Conservation (phyloP, 2,329 filamentous ascomycete species). For the Lomentospora prolificans region DNA sequence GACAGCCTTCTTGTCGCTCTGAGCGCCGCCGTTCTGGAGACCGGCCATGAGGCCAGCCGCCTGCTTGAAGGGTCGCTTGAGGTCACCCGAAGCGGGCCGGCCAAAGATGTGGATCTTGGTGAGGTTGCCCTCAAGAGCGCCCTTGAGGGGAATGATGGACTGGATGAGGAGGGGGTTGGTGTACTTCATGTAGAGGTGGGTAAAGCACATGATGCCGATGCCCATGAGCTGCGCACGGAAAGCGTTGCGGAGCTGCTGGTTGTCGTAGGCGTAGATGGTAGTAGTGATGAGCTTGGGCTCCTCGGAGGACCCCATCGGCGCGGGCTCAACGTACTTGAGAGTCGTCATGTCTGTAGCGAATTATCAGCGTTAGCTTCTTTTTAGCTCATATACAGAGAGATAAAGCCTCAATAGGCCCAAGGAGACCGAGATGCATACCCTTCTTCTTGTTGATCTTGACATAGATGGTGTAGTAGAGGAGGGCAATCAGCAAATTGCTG, state of each 20-base stretch:
- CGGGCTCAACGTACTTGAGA: conserved; percentile 95
- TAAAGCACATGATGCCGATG: conserved; percentile 93
- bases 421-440: conserved; percentile 67
- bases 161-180: conserved; percentile 98
- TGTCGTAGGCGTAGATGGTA: conserved; percentile 91
- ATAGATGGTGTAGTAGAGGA: conserved; percentile 79
- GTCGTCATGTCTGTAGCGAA: conserved; percentile 74
- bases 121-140: conserved; percentile 87
- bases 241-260: conserved; percentile 67
- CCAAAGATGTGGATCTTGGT: conserved; percentile 93
- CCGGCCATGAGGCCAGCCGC: conserved; percentile 72
- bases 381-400: too few species aligned
- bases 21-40: conserved; percentile 61
- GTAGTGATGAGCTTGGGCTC: conserved; percentile 95
- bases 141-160: conserved; percentile 96
- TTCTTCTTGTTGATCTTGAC: conserved; percentile 89
- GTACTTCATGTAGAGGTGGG: conserved; percentile 99
- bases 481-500: conserved; percentile 72
- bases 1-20: conserved; percentile 87
- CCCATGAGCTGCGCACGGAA: conserved; percentile 94
- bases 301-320: conserved; percentile 85
- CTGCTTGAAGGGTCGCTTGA: conserved; percentile 94
- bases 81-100: conserved; percentile 75
- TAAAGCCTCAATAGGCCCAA: too few species aligned
- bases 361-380: conserved; percentile 8